Percentiles rank a stretch among this genome's conserved stretches.
Conservation (phyloP, 2,329 filamentous ascomycete species). For the Fusarium succisae region DNA sequence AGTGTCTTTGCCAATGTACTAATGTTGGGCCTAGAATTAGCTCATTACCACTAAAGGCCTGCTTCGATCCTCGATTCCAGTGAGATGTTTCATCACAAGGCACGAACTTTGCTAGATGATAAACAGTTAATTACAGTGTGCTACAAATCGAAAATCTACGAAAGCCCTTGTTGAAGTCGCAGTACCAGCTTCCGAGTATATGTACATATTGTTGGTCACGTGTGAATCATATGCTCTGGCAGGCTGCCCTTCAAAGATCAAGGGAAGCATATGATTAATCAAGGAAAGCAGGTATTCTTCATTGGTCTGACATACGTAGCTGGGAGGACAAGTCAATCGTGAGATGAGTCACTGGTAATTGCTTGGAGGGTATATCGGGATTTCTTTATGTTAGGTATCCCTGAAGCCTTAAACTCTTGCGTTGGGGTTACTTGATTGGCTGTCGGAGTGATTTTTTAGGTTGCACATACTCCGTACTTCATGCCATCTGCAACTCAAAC, state of each 20-base stretch:
- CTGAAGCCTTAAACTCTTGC: background rate
- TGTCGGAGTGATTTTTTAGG: constrained; percentile 9
- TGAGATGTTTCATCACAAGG: background rate
- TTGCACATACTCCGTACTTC: constrained; percentile 7
- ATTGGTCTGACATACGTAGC: background rate
- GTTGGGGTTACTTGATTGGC: constrained; percentile 7
- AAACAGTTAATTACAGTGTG: background rate
- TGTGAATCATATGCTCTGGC: background rate
- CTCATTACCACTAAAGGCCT: background rate
- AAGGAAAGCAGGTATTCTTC: background rate
- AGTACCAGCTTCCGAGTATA: background rate
- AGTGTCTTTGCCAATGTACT: background rate
- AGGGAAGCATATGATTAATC: background rate
- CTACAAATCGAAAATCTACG: background rate
- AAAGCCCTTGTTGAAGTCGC: background rate
- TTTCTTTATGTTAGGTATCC: background rate
- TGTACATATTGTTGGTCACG: background rate
- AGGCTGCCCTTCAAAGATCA: background rate
- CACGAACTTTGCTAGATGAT: background rate
- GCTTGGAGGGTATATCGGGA: background rate
- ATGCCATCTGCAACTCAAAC: constrained; percentile 14
- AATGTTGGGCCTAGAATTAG: background rate
- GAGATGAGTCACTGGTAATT: background rate
- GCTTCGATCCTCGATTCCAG: background rate
- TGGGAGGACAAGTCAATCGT: no score